Conservation (phyloP, 108 stramenopile species). For the Nitzschia putrida region DNA sequence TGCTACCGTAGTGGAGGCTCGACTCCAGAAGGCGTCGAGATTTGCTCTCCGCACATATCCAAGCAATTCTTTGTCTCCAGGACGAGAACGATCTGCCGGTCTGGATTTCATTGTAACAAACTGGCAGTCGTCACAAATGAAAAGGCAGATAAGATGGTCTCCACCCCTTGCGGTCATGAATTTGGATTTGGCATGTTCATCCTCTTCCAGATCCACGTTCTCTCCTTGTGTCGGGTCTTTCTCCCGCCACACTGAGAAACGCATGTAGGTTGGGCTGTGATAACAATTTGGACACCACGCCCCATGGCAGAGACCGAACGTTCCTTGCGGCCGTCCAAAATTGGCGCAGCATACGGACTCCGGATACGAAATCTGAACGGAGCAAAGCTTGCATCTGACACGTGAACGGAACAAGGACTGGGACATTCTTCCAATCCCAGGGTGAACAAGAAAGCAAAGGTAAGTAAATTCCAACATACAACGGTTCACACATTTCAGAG, state of each 20-base stretch:
- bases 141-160: conserved; percentile 36
- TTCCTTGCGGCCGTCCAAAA: conserved; percentile 24
- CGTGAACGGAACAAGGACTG: conserved; percentile 8
- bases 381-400: conserved; percentile 39
- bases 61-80: conserved; percentile 8
- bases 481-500: conserved; percentile 33
- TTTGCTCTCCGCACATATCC: conserved; percentile 36
- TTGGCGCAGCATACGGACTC: conserved; percentile 50
- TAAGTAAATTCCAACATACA: conserved; percentile 31
- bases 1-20: conserved; percentile 36
- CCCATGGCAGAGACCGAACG: conserved; percentile 31
- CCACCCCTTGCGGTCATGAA: conserved; percentile 35
- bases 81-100: background rate
- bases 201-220: conserved; percentile 7
- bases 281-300: conserved; percentile 51
- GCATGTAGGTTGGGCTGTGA: background rate
- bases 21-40: conserved; percentile 54
- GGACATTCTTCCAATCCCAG: conserved; percentile 28
- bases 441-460: conserved; percentile 34
- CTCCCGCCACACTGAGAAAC: conserved; percentile 10
- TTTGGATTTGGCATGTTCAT: conserved; percentile 1
- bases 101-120: conserved; percentile 24
- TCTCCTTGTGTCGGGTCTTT: background rate
- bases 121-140: conserved; percentile 57
- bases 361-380: conserved; percentile 10